Percentiles rank a stretch among this genome's conserved stretches.
Conservation (phyloP, 140 eudicot species). For the Oenanthe javanica region DNA sequence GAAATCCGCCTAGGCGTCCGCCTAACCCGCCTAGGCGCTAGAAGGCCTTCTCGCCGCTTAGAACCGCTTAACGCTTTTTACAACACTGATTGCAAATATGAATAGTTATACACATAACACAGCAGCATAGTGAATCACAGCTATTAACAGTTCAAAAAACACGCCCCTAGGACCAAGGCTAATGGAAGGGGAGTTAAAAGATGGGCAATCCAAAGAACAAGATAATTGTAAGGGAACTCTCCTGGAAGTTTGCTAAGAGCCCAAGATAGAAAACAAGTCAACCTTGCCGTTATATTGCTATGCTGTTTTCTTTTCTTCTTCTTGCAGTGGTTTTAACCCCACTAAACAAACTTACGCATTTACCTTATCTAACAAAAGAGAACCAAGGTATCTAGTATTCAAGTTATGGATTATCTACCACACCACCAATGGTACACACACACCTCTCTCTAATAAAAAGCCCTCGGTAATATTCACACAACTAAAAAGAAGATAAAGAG, state of each 20-base stretch:
- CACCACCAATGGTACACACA: too few species aligned
- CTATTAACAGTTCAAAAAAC: not conserved
- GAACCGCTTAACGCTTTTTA: too few species aligned
- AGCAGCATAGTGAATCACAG: not conserved
- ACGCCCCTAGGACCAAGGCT: not conserved
- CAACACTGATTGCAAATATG: not conserved
- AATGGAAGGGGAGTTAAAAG: not conserved
- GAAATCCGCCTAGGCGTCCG: too few species aligned
- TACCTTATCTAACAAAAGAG: not conserved
- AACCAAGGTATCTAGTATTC: not conserved
- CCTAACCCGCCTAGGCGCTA: too few species aligned
- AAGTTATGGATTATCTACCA: not conserved
- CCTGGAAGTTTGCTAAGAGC: not conserved
- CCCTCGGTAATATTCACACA: not conserved
- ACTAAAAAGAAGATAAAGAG: not conserved
- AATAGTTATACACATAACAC: not conserved
- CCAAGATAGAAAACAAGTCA: not conserved
- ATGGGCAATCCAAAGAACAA: not conserved
- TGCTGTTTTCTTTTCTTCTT: not conserved
- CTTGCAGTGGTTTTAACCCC: not conserved
- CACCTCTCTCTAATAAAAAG: too few species aligned
- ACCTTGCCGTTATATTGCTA: not conserved
- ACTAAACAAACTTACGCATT: too few species aligned
- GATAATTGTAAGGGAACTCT: not conserved
- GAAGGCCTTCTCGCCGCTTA: too few species aligned